Evolutionary conservation across 2,329 filamentous ascomycete species (phyloP), one percentile per base, ranked within the genome.

Genomic region (Rachicladosporium sp.): DNA sequence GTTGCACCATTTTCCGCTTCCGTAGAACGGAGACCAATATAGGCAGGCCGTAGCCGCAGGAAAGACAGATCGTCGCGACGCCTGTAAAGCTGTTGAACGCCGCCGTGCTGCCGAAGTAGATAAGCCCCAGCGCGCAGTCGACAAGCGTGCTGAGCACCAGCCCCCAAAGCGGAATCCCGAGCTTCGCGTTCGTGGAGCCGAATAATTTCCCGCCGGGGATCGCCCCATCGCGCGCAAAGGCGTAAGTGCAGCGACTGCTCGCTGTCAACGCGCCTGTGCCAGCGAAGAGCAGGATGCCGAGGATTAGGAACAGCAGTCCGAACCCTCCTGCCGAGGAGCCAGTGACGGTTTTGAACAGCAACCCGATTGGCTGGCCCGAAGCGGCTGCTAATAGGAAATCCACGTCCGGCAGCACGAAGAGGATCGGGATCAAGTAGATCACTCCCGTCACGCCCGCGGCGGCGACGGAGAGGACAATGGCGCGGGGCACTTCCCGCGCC

Each of bases 1-100:
- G 61, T 37, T 68, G 66, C 11, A 87, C 73, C 29, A 75, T 70
- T 38, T 72, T 68, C n/a, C 83, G 73, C 7, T 77, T 70, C 10
- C 79, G 73, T 1, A 86, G 50, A 3, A 88, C 62, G 8, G 71
- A 80, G 43, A 88, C 78, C 8, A 86, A 61, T 39, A 88, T 84
- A 0, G 83, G 83, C 10, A 86, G 69, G 10, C 78, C 81, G 57
- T 88, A 88, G 0, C 80, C 84, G 3, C 78, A 76, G 0, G 76
- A 80, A 0, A 88, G 71, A 48, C 81, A 86, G 55, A 88, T 86
- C 4, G 82, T 87, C 1, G 82, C 82, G 1, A 86, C 81, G 21
- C 82, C 81, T 0, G 82, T 87, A 59, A 88, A 87, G 7, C 76
- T 79, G 65, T 80, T 82, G 65, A 88, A 88, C 0, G 83, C 83